Percentiles rank a stretch among this genome's conserved stretches.
Conservation (phyloP, 345 rosid species). For the Salix brachista region DNA sequence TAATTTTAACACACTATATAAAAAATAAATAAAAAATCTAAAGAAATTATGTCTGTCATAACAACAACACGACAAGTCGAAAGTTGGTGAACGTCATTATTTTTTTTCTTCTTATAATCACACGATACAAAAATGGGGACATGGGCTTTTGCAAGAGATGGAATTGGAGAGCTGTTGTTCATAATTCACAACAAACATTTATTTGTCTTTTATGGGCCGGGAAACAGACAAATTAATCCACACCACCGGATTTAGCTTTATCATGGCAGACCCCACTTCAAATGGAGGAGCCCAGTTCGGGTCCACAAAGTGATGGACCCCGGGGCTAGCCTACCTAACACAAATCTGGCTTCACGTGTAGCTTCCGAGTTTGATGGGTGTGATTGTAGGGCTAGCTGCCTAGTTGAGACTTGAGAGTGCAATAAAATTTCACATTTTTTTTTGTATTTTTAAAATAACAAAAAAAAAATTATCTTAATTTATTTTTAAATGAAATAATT, state of each 20-base stretch:
- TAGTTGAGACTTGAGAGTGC: too few relatives aligned
- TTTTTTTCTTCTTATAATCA: not conserved
- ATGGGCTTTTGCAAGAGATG: not conserved
- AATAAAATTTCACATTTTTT: too few relatives aligned
- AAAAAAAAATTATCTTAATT: too few relatives aligned
- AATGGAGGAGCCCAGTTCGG: too few relatives aligned
- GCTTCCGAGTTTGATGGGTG: not conserved
- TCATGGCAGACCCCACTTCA: too few relatives aligned
- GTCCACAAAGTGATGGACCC: not conserved
- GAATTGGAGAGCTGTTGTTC: not conserved
- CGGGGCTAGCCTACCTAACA: not conserved
- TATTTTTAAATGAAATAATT: too few relatives aligned
- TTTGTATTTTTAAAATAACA: too few relatives aligned
- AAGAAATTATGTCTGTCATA: too few relatives aligned
- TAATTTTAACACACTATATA: too few relatives aligned
- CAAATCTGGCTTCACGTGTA: not conserved
- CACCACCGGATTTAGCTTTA: not conserved
- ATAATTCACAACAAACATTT: not conserved
- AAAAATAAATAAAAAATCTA: too few relatives aligned
- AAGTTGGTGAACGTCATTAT: not conserved
- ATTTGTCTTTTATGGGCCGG: not conserved
- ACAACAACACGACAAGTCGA: not conserved
- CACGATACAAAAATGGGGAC: not conserved
- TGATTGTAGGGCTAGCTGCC: too few relatives aligned
- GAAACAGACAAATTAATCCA: not conserved